Evolutionary conservation across 2,329 filamentous ascomycete species (phyloP).

Genomic region (Pseudocercospora pini-densiflorae): DNA sequence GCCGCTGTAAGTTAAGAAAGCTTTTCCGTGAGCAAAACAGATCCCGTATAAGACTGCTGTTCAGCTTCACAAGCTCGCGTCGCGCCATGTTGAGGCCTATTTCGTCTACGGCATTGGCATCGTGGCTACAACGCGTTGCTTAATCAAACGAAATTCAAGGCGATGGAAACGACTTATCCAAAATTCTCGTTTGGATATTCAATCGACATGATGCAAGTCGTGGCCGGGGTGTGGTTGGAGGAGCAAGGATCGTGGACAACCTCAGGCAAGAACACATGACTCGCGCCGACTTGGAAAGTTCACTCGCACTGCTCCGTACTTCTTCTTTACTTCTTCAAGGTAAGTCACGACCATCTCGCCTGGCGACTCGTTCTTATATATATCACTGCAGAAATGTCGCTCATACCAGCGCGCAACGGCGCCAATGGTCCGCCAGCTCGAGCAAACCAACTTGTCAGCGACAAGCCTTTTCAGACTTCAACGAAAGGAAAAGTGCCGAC

Average conservation of each 20-base stretch:
- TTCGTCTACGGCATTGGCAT: neutral
- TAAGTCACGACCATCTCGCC: slow-evolving; percentile 21
- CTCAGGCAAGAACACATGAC: neutral
- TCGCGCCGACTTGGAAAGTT: neutral
- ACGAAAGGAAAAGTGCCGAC: slow-evolving; percentile 62
- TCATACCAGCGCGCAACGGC: slow-evolving; percentile 40
- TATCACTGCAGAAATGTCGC: slow-evolving; percentile 34
- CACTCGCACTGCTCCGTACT: neutral
- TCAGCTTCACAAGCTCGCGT: neutral
- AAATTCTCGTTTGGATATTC: neutral
- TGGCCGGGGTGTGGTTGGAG: neutral
- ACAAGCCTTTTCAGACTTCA: slow-evolving; percentile 38
- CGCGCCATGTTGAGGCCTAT: neutral
- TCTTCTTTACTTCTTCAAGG: slow-evolving; percentile 11
- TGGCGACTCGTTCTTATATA: slow-evolving; percentile 19
- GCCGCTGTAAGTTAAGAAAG: neutral
- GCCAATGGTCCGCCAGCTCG: slow-evolving; percentile 40
- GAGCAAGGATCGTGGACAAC: neutral
- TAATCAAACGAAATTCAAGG: neutral
- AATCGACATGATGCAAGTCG: neutral
- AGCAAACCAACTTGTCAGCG: slow-evolving; percentile 31
- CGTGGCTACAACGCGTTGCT: neutral
- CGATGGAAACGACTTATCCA: neutral
- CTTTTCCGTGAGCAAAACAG: neutral
- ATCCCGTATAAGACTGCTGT: neutral